Base-by-base conservation (phyloP, 2,329 filamentous ascomycete genomes). In the Zymoseptoria tritici region DNA sequence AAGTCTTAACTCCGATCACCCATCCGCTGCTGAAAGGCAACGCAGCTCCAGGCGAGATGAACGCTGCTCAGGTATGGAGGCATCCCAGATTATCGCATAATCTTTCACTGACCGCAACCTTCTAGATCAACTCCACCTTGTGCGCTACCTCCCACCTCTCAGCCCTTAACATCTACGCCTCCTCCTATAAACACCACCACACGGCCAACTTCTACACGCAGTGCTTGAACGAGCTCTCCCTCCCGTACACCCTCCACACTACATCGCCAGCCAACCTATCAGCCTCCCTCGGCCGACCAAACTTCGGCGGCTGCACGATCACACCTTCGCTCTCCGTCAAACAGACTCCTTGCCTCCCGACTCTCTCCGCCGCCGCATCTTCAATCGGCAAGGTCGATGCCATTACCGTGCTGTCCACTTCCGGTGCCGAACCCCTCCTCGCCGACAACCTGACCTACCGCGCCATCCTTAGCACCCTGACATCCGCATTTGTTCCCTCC, bases 371-470 rank as follows among this genome's bases (percentile, higher is more conserved):
- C 67, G 89, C 90, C 8, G 90, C 89, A 49, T 82, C 85, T 2
- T 85, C 86, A 1, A 94, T 91, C 62, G 90, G 90, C 9, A 85
- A 91, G 65, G 83, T 94, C 46, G 90, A 95, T 71, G 94, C 90
- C 0, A 89, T 95, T 52, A 81, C 91, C 22, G 85, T 89, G 22
- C 82, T 81, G 57, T 70, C 73, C 4, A 77, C 79, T 11, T 78
- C 75, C 3, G 73, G 76, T 1, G 75, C 80, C 9, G 81, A 79
- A 57, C 80, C 81, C 4, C 82, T 93, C 49, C 78, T 92, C 16
- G 88, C 91, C 53, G 90, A 94, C 68, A 95, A 95, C 66, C 88
- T 89, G 9, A 85, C 86, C 13, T 94, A 90, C 89, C 91, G 90
- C 72, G 90, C 90, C 1, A 93, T 95, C 59, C 81, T 91, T 54